Percentiles rank a stretch among this genome's conserved stretches.
Conservation (phyloP, 129 eudicot genomes). For the Helianthus tuberosus region DNA sequence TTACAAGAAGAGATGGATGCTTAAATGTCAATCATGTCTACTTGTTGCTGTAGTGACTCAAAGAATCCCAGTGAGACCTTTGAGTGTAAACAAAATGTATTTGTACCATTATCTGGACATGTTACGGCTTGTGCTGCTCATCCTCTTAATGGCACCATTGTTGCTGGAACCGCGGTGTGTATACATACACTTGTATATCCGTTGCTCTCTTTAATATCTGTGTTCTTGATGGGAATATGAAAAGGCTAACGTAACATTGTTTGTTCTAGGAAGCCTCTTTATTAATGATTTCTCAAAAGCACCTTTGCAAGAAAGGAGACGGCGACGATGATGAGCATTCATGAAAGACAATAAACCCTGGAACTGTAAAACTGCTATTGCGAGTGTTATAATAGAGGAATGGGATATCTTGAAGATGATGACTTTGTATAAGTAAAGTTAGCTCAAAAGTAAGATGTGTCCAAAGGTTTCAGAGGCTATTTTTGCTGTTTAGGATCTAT, state of each 20-base stretch:
- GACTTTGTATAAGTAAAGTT: neutral
- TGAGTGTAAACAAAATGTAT: constrained; percentile 54
- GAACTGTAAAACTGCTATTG: neutral
- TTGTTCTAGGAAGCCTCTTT: constrained; percentile 59
- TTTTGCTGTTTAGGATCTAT: too few species aligned
- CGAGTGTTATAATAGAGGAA: constrained; percentile 9
- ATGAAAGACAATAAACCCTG: constrained; percentile 4
- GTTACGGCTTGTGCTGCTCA: constrained; percentile 84
- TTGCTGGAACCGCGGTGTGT: constrained; percentile 88
- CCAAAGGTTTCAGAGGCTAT: too few species aligned
- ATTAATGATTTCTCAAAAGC: constrained; percentile 59
- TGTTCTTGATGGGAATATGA: neutral
- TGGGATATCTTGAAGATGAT: constrained; percentile 3
- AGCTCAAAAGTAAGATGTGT: too few species aligned
- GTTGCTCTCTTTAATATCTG: neutral
- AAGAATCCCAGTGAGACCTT: constrained; percentile 15
- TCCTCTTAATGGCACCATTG: constrained; percentile 72
- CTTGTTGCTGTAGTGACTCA: constrained; percentile 52
- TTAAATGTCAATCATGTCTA: neutral
- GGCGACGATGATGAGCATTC: neutral
- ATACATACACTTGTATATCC: neutral
- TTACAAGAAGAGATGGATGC: neutral
- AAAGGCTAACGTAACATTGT: constrained; percentile 17
- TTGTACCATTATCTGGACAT: constrained; percentile 54
- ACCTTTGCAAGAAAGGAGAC: constrained; percentile 35